A percentile compares a stretch with the other conserved stretches of the same genome.
These are phyloP conservation scores for Acanthochlamys bracteata DNA, from an alignment of 106 monocot genomes.

Conservation along the genomic window DNA sequence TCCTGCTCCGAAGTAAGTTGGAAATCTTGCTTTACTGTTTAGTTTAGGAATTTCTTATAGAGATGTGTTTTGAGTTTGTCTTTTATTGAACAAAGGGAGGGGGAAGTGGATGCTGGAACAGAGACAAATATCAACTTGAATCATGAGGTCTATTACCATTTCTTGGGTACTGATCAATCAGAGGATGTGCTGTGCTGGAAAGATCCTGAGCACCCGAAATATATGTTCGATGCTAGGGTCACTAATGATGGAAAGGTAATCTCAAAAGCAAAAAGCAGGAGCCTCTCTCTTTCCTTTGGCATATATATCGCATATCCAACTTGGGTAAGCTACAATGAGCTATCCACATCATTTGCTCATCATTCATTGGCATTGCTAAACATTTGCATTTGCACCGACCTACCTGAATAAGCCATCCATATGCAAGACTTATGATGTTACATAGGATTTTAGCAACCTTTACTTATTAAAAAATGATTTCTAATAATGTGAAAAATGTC, in stretches of 20 bases:
- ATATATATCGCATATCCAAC: too few relatives aligned
- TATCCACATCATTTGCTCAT: too few relatives aligned
- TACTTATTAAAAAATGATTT: too few relatives aligned
- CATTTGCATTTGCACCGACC: too few relatives aligned
- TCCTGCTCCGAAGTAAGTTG: constrained; percentile 72
- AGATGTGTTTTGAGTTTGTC: not conserved
- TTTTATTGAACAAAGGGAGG: constrained; percentile 29
- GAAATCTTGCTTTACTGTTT: not conserved
- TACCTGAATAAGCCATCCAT: too few relatives aligned
- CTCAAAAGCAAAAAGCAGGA: too few relatives aligned
- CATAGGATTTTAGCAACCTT: too few relatives aligned
- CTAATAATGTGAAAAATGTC: too few relatives aligned
- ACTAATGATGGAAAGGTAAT: constrained; percentile 85
- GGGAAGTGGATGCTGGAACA: constrained; percentile 70
- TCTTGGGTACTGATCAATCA: constrained; percentile 84
- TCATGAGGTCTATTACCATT: constrained; percentile 85
- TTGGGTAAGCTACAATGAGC: too few relatives aligned
- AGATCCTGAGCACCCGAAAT: constrained; percentile 73
- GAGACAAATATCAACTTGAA: constrained; percentile 82
- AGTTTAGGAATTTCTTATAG: not conserved
- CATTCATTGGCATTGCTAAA: too few relatives aligned
- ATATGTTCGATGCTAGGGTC: constrained; percentile 34
- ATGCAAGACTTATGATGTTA: too few relatives aligned
- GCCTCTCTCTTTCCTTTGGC: too few relatives aligned
- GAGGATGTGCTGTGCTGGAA: constrained; percentile 89